Percentiles rank a stretch among this genome's conserved stretches.
Conservation (phyloP, 169 alveolate genomes). For the Cryptosporidium ryanae region DNA sequence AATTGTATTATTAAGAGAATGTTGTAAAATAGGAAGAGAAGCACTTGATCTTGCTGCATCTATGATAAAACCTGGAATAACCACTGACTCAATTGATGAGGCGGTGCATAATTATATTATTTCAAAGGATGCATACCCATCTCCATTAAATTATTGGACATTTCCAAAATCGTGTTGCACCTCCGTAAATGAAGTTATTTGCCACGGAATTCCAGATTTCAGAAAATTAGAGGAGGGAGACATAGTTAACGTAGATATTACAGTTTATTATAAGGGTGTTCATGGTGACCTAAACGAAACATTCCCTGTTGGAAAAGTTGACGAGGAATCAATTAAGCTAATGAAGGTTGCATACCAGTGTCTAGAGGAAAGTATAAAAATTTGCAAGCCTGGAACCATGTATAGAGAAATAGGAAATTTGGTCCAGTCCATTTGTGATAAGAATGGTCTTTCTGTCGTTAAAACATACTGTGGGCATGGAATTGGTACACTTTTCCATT, state of each 20-base stretch:
- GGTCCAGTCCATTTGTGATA: constrained; percentile 88
- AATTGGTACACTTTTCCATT: constrained; percentile 96
- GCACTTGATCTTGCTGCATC: constrained; percentile 94
- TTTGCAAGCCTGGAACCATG: constrained; percentile 97
- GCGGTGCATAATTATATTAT: constrained; percentile 93
- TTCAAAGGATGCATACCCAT: constrained; percentile 95
- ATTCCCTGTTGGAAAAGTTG: constrained; percentile 93
- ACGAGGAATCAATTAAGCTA: constrained; percentile 88
- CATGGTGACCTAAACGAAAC: constrained; percentile 98
- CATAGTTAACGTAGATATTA: constrained; percentile 93
- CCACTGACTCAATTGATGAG: constrained; percentile 95
- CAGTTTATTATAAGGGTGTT: constrained; percentile 94
- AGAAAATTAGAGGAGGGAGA: constrained; percentile 93
- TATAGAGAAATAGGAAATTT: constrained; percentile 96
- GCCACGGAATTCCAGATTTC: constrained; percentile 99
- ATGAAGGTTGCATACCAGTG: constrained; percentile 90
- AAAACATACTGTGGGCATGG: constrained; percentile 98
- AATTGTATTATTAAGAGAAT: constrained; percentile 83
- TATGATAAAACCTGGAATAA: constrained; percentile 93
- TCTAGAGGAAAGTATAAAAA: constrained; percentile 88
- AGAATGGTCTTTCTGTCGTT: constrained; percentile 88
- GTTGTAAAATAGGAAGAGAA: constrained; percentile 91
- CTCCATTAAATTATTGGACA: constrained; percentile 95
- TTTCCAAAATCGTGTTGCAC: constrained; percentile 98
- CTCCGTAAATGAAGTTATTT: constrained; percentile 97